These are phyloP conservation scores for Puccinia triticina DNA, from an alignment of 1,284 basidiomycete species.

Conservation along the genomic window DNA sequence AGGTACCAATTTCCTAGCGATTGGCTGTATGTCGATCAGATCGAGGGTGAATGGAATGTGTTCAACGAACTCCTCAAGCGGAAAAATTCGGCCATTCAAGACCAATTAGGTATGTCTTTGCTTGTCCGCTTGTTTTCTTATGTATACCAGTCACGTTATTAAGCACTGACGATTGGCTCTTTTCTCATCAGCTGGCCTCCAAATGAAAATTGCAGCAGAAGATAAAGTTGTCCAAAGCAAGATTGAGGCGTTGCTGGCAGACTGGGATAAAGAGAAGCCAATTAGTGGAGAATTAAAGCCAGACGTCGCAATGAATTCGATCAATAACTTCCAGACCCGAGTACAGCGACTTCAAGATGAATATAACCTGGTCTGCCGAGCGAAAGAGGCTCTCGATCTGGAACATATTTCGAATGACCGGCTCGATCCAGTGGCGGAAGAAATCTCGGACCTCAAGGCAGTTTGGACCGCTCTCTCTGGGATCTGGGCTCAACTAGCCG, in stretches of 20 bases:
- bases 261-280: conserved; percentile 94
- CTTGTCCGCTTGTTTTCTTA: background rate
- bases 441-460: conserved; percentile 90
- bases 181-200: conserved; percentile 73
- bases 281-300: conserved; percentile 94
- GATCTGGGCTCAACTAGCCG: conserved; percentile 89
- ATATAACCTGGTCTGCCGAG: conserved; percentile 87
- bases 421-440: conserved; percentile 89
- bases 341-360: conserved; percentile 87
- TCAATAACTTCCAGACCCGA: conserved; percentile 89
- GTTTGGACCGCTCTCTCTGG: conserved; percentile 99
- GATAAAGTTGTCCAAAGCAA: conserved; percentile 96
- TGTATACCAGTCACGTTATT: conserved; percentile 49
- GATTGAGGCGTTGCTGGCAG: conserved; percentile 81
- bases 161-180: background rate
- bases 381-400: conserved; percentile 94
- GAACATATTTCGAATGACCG: conserved; percentile 87
- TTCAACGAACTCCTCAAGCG: conserved; percentile 96
- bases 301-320: conserved; percentile 90
- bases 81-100: conserved; percentile 97
- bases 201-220: conserved; percentile 98
- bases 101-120: conserved; percentile 75
- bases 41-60: conserved; percentile 95
- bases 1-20: conserved; percentile 94
- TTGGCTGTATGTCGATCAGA: conserved; percentile 97